Evolutionary conservation across 2,329 filamentous ascomycete genomes (phyloP), one percentile per base, ranked within the genome.

Genomic region (Penicillium sp.): DNA sequence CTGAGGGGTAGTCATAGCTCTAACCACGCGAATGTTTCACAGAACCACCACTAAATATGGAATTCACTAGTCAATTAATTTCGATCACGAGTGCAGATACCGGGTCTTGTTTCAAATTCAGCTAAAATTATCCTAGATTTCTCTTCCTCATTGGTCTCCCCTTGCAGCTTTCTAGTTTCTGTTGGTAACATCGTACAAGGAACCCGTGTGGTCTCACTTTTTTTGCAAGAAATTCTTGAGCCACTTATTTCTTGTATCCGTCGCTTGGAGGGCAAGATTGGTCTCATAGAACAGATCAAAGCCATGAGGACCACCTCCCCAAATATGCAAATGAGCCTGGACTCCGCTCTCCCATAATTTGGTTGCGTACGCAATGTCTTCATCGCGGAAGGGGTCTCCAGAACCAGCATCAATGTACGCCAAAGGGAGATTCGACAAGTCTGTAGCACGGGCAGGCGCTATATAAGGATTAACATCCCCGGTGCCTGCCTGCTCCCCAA

Each of bases 371-470:
- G 43, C 39, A 4, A 60, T 50, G 44, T 42, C 39, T 43, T 60
- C 52, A 49, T 62, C 57, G 1, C 57, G 57, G 27, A 62, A 58
- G 4, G 53, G 50, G 29, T 62, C 57, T 2, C 50, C 48, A n/a
- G 49, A 51, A 0, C 58, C 56, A 13, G 55, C 54, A 51, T 61
- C 58, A 38, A 60, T 59, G 31, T 42, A 61, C 4, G 54, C 52
- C 4, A 51, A 22, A 7, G 58, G 58, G 14, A 56, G 36, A 0
- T 51, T 51, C 2, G 21, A 9, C 2, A 59, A 29, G 34, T 56
- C 49, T n/a, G 18, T 42, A n/a, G 55, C 52, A 2, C 43, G 50
- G 9, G 46, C 29, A 11, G 56, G 56, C 9, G 48, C 46, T 8
- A 43, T 40, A 49, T 56, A 52, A 1, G 14, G 6, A 13, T 13